Evolutionary conservation across 148 eudicot genomes (phyloP).

Genomic region (Tetragonia tetragonoides): DNA sequence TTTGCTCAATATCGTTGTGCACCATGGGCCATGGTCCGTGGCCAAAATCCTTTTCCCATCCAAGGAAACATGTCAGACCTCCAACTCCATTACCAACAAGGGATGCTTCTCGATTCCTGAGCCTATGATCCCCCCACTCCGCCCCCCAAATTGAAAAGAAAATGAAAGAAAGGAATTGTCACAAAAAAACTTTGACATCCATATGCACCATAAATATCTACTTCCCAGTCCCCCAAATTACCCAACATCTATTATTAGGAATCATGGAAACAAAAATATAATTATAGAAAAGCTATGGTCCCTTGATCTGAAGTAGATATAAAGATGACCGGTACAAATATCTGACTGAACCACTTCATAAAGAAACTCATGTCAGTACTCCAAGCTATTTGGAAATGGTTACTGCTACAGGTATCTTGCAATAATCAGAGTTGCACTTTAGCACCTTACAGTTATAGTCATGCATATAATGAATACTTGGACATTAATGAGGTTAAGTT

Average conservation of each 20-base stretch:
- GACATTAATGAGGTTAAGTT: conserved; percentile 2
- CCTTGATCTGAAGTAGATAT: background rate
- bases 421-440: background rate
- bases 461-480: background rate
- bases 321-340: background rate
- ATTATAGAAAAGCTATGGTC: background rate
- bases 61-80: background rate
- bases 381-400: background rate
- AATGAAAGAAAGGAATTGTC: too few relatives aligned
- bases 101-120: background rate
- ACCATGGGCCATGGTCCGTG: background rate
- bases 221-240: too few relatives aligned
- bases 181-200: too few relatives aligned
- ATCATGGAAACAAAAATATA: background rate
- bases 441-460: too few relatives aligned
- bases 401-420: background rate
- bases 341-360: background rate
- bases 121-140: background rate
- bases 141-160: background rate
- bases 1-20: background rate
- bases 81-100: background rate
- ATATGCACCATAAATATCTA: too few relatives aligned
- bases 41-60: background rate
- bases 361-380: background rate
- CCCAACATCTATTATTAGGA: too few relatives aligned